Conservation (phyloP, 1,284 basidiomycete genomes). For the Ceratobasidium sp. region DNA sequence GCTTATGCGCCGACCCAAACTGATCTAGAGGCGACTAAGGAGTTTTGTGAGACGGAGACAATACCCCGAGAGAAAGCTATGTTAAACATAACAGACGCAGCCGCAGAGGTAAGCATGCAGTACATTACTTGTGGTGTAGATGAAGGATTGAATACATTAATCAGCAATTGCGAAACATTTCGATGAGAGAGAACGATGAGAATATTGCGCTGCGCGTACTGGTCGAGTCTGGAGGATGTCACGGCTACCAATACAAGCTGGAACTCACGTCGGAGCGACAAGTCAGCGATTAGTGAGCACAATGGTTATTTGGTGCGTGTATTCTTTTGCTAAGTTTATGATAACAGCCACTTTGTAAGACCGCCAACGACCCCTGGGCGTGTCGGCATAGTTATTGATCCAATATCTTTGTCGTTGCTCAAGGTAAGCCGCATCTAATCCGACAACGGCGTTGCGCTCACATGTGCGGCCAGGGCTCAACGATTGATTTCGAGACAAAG, state of each 20-base stretch:
- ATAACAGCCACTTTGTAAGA: constrained; percentile 41
- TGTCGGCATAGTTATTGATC: constrained; percentile 75
- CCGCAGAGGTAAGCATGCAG: constrained; percentile 48
- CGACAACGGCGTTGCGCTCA: constrained; percentile 1
- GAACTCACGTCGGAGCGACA: constrained; percentile 72
- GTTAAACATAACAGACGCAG: constrained; percentile 48
- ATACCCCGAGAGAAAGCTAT: constrained; percentile 40
- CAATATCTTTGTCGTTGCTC: constrained; percentile 80
- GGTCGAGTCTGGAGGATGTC: constrained; percentile 91
- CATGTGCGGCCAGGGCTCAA: constrained; percentile 67
- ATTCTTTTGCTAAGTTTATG: constrained; percentile 15
- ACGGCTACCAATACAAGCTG: constrained; percentile 94
- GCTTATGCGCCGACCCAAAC: constrained; percentile 47
- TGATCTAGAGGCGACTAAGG: constrained; percentile 45
- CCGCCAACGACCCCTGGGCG: constrained; percentile 48
- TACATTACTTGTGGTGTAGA: neutral
- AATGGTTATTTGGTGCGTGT: neutral
- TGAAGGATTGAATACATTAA: neutral
- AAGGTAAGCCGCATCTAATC: constrained; percentile 58
- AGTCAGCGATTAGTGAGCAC: constrained; percentile 82
- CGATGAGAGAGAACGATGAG: constrained; percentile 69
- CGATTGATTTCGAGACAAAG: constrained; percentile 90
- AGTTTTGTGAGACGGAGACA: constrained; percentile 46
- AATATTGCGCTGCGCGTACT: constrained; percentile 77
- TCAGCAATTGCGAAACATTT: constrained; percentile 77